These are phyloP conservation scores for Cordyceps pruinosa DNA, from an alignment of 2,329 filamentous ascomycete species.

Conservation along the genomic window DNA sequence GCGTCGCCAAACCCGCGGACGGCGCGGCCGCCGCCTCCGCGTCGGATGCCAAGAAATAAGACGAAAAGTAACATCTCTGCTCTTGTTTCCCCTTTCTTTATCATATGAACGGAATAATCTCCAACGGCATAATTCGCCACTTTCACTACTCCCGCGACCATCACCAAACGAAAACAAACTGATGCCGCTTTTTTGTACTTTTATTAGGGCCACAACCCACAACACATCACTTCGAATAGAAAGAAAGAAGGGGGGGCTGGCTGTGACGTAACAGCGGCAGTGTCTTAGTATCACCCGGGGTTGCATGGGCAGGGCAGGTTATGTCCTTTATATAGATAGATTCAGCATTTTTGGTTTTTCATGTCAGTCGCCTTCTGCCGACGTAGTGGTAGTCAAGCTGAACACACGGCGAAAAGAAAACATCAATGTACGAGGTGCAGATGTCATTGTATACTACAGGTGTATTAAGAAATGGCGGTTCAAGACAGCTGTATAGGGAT, in stretches of 20 bases:
- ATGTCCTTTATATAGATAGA: slow-evolving; percentile 12
- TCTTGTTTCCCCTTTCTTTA: not conserved
- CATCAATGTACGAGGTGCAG: slow-evolving; percentile 7
- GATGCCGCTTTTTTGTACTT: slow-evolving; percentile 8
- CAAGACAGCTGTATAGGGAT: not conserved
- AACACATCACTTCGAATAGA: not conserved
- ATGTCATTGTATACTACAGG: slow-evolving; percentile 12
- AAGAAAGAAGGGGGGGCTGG: slow-evolving; percentile 3
- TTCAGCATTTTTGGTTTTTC: slow-evolving; percentile 8
- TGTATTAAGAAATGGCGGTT: slow-evolving; percentile 8
- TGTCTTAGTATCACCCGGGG: slow-evolving; percentile 7
- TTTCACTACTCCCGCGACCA: not conserved
- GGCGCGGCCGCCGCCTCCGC: not conserved
- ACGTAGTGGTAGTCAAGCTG: not conserved
- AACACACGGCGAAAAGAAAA: not conserved
- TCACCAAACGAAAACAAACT: not conserved
- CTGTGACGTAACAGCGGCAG: slow-evolving; percentile 7
- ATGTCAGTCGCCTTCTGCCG: not conserved
- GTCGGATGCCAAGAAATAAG: slow-evolving; percentile 6
- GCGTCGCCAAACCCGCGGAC: slow-evolving; percentile 17
- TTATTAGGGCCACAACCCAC: slow-evolving; percentile 3
- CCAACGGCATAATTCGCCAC: not conserved
- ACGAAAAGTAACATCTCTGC: not conserved
- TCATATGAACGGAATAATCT: not conserved
- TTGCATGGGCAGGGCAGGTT: slow-evolving; percentile 11